phyloP scores from a whole-genome alignment of 768 basidiomycete species.

The Lactarius indigo region DNA sequence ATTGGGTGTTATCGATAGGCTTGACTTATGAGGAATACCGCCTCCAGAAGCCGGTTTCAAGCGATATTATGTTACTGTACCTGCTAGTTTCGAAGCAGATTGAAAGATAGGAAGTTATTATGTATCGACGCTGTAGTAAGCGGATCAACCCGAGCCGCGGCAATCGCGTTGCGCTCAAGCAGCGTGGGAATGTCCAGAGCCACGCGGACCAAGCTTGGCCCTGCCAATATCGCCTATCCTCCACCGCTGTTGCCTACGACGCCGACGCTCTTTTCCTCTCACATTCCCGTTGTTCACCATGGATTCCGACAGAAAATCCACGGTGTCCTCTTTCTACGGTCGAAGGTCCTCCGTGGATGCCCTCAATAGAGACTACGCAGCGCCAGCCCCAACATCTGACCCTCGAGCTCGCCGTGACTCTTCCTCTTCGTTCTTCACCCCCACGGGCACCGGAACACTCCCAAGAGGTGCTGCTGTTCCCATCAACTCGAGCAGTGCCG shows the following conservation, averaged over 20 bases:
- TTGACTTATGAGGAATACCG: background rate
- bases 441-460: conserved; percentile 32
- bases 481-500: conserved; percentile 38
- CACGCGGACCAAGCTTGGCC: background rate
- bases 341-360: conserved; percentile 59
- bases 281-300: conserved; percentile 34
- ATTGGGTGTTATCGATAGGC: background rate
- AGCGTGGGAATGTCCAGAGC: background rate
- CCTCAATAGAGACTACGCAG: conserved; percentile 51
- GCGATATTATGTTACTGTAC: background rate
- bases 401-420: conserved; percentile 56
- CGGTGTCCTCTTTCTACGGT: conserved; percentile 76
- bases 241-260: conserved; percentile 6
- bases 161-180: background rate
- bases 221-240: background rate
- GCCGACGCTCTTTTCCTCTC: conserved; percentile 10
- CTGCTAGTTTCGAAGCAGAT: background rate
- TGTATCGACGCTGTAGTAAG: no score
- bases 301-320: conserved; percentile 78
- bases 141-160: background rate
- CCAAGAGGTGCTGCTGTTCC: conserved; percentile 34
- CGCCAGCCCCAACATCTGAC: conserved; percentile 28
- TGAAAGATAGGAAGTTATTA: background rate
- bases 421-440: conserved; percentile 64
- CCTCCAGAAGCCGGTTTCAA: background rate